Evolutionary conservation across 768 basidiomycete genomes (phyloP).

Genomic region (Phanerochaete sordida): DNA sequence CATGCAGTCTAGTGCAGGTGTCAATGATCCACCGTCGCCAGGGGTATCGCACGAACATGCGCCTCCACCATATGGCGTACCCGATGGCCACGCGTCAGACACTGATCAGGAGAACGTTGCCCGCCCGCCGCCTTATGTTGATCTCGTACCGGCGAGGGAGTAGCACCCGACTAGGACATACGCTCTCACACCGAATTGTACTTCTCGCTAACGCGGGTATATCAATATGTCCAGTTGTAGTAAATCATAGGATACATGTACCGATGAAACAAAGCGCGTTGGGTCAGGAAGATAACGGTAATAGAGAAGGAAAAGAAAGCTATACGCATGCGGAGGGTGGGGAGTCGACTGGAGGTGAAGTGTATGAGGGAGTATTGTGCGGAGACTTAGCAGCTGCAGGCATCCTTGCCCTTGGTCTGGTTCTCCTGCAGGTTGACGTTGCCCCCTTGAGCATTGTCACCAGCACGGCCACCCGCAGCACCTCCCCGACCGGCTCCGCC

Average conservation of each 20-base stretch:
- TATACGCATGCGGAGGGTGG: not conserved
- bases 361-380: not conserved
- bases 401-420: conserved; percentile 63
- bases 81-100: conserved; percentile 28
- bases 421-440: conserved; percentile 71
- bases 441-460: conserved; percentile 48
- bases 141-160: conserved; percentile 22
- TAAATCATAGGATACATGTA: conserved; percentile 19
- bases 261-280: conserved; percentile 14
- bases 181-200: not conserved
- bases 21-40: conserved; percentile 2
- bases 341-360: not conserved
- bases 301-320: conserved; percentile 2
- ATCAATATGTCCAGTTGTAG: conserved; percentile 9
- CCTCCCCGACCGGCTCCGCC: conserved; percentile 63
- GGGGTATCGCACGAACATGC: conserved; percentile 47
- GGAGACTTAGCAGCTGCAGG: conserved; percentile 72
- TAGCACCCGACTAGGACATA: not conserved
- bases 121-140: conserved; percentile 36
- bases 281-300: conserved; percentile 7
- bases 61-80: conserved; percentile 76
- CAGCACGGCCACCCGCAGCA: conserved; percentile 47
- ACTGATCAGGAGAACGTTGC: conserved; percentile 27
- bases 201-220: not conserved
- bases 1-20: conserved; percentile 11